Base-by-base conservation (phyloP, 2,329 filamentous ascomycete genomes). In the Endoconidiophora polonica region DNA sequence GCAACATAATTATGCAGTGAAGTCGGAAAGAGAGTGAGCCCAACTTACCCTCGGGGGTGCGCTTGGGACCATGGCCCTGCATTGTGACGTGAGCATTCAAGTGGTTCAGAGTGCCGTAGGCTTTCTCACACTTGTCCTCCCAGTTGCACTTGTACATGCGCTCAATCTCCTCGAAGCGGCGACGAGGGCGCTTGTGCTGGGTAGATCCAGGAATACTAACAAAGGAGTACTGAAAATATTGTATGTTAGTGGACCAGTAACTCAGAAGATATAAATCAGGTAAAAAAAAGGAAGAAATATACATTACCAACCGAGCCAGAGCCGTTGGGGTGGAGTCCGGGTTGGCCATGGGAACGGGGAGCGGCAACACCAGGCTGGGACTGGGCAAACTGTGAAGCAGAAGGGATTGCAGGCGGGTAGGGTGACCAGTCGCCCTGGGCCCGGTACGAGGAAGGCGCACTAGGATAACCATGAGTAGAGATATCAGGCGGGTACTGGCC, bases 121-220 rank as follows among this genome's bases (percentile, higher is more conserved):
- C 91, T 68, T 98, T 98, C 66, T 98, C 91, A 62, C 91, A 98
- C 6, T 88, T 88, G 57, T 95, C 90, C 22, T 48, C 37, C 86
- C 87, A 96, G 23, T 90, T 91, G 62, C 91, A 98, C 67, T 96
- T 96, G 72, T 98, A 96, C 91, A 98, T 96, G 62, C 91, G 81
- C 70, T 98, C 91, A 59, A 98, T 98, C 64, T 98, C 91, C 66
- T 98, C 91, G 60, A 95, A 98, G 49, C 91, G 79, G 59, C 91
- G 75, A 56, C 91, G 78, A 10, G 91, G 91, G 52, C 91, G 79
- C 71, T 98, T 98, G 65, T 96, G 90, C 63, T 98, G 91, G 63
- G 95, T 88, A 10, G 90, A 86, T 56, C 91, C 91, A 2, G 91
- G 91, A 59, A 96, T 96, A 0, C 91, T 90, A 29, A 96, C 91